Percentiles rank a stretch among this genome's conserved stretches.
phyloP scores from a whole-genome alignment of 1,284 basidiomycete species.

The Ceratobasidium sp. region DNA sequence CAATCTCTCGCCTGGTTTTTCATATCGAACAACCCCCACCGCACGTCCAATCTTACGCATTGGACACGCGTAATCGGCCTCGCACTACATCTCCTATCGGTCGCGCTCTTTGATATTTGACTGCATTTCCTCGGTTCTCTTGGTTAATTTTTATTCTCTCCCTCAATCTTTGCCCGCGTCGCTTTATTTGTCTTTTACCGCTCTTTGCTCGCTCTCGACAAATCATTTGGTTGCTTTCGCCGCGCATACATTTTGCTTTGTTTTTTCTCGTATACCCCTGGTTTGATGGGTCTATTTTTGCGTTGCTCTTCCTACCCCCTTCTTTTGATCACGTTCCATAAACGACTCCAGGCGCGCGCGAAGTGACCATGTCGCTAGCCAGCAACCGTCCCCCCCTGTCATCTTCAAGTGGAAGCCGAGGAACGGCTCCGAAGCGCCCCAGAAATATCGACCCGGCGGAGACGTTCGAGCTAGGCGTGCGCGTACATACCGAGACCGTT shows the following conservation, averaged over 20 bases:
- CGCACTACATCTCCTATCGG: conserved; percentile 19
- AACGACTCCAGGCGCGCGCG: conserved; percentile 1
- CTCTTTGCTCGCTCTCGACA: not conserved
- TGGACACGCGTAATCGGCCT: not conserved
- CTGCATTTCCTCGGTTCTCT: not conserved
- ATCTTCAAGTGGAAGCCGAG: not conserved
- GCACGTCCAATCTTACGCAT: not conserved
- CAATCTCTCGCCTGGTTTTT: conserved; percentile 17
- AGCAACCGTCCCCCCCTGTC: conserved; percentile 12
- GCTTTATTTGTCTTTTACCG: not conserved
- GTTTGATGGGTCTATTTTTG: not conserved
- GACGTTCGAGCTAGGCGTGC: conserved; percentile 34
- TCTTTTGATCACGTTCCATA: too few relatives aligned
- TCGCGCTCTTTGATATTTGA: conserved; percentile 12
- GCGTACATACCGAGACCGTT: conserved; percentile 23
- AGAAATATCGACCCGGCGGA: not conserved
- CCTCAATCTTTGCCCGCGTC: not conserved
- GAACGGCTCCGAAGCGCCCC: not conserved
- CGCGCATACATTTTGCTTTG: not conserved
- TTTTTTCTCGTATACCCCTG: conserved; percentile 6
- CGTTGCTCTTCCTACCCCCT: not conserved
- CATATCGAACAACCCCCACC: conserved; percentile 36
- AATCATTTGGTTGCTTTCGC: not conserved
- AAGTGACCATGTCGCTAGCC: conserved; percentile 18
- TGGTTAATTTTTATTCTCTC: not conserved